phyloP scores from a whole-genome alignment of 805 yeast genomes.

The Lachancea sp. region DNA sequence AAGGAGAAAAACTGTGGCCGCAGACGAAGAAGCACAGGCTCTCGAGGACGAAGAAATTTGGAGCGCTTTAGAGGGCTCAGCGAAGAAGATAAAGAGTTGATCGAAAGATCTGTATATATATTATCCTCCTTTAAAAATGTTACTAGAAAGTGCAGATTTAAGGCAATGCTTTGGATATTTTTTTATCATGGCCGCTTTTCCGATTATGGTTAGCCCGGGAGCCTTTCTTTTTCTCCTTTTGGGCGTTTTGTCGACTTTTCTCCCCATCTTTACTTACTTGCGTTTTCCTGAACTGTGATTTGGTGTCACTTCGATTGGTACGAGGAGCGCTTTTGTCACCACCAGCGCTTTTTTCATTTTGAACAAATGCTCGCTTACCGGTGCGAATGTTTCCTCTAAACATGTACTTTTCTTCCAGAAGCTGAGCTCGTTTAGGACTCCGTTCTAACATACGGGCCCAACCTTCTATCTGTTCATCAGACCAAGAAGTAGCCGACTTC shows the following conservation, averaged over 20 bases:
- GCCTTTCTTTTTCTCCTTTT: conserved; percentile 52
- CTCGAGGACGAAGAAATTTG: conserved; percentile 34
- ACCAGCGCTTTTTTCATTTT: conserved; percentile 3
- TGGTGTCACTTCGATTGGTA: neutral
- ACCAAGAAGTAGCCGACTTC: conserved; percentile 54
- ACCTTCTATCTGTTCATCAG: conserved; percentile 89
- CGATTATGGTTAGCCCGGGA: conserved; percentile 59
- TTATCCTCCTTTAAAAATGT: neutral
- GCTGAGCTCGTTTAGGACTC: conserved; percentile 54
- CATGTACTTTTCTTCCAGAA: conserved; percentile 57
- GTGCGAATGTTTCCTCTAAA: conserved; percentile 37
- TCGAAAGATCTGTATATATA: neutral
- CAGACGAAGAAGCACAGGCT: conserved; percentile 28
- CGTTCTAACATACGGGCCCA: conserved; percentile 76
- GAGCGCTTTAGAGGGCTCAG: conserved; percentile 22
- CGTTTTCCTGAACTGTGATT: neutral
- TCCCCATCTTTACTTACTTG: conserved; percentile 9
- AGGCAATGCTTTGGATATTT: conserved; percentile 30
- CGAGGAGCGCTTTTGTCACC: neutral
- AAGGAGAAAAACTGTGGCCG: conserved; percentile 37
- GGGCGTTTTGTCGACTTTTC: conserved; percentile 35
- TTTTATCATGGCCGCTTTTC: conserved; percentile 55
- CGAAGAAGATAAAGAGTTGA: conserved; percentile 13
- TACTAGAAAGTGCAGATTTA: neutral
- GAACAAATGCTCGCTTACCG: conserved; percentile 30